Evolutionary conservation across 2,329 filamentous ascomycete genomes (phyloP).

Genomic region (Fusarium sp.): DNA sequence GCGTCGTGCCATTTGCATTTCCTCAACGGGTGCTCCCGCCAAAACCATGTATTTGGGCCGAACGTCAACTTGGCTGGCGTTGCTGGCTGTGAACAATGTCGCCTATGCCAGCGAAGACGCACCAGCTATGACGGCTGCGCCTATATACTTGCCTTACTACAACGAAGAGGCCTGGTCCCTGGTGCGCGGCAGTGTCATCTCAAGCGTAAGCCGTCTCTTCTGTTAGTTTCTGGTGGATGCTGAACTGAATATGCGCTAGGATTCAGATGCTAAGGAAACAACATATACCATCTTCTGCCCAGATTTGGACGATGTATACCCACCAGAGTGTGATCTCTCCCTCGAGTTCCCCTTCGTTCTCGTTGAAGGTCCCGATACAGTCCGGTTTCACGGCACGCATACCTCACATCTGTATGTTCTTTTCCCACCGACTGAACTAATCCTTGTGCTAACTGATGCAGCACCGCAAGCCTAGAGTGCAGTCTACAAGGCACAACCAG

Average conservation of each 20-base stretch:
- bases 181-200: conserved; percentile 63
- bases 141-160: conserved; percentile 63
- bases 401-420: conserved; percentile 60
- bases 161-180: conserved; percentile 59
- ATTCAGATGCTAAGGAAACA: conserved; percentile 56
- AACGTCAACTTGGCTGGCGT: conserved; percentile 41
- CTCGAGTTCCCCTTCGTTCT: conserved; percentile 64
- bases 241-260: conserved; percentile 6
- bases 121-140: conserved; percentile 57
- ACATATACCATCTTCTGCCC: conserved; percentile 66
- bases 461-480: conserved; percentile 62
- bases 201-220: conserved; percentile 54
- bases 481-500: conserved; percentile 59
- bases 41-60: conserved; percentile 32
- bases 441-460: conserved; percentile 42
- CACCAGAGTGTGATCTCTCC: conserved; percentile 60
- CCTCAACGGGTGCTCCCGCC: conserved; percentile 1
- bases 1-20: not conserved
- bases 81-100: conserved; percentile 48
- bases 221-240: not conserved
- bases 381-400: conserved; percentile 61
- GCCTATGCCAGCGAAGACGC: conserved; percentile 39
- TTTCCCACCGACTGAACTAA: no score
- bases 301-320: conserved; percentile 57
- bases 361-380: conserved; percentile 61